Base-by-base conservation (phyloP, 495 filamentous ascomycete species). In the Penicillium diatomitis region DNA sequence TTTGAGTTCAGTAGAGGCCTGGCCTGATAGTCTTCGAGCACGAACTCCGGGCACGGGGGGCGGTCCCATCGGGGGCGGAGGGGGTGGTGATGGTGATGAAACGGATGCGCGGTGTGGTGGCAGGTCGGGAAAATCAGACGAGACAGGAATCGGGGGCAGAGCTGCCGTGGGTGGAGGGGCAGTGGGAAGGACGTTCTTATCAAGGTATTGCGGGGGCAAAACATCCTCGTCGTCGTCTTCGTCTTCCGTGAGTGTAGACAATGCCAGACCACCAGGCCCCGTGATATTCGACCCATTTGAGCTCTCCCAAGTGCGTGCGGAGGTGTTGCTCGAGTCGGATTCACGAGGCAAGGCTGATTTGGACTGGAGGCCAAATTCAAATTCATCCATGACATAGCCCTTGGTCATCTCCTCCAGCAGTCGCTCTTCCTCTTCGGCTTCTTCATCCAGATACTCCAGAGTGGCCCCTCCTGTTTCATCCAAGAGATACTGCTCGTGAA, bases 341-440 rank as follows among this genome's bases (percentile, higher is more conserved):
- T 95, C 87, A 48, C 91, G 80, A 34, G 91, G 91, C 29, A 96
- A 71, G 9, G 84, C 78, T 7, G 86, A 83, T 52, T 86, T 90
- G 3, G 81, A 77, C 55, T 82, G 81, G 11, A 82, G 59, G 41
- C 82, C 85, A 63, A 95, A 87, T 48, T 90, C 77, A 58, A 94
- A 91, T 47, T 91, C 88, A 48, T 92, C 87, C 71, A 95, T 84
- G 32, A 85, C 76, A 59, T 91, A 94, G 42, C 86, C 88, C 52
- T 77, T 81, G 1, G 88, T 92, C 81, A 96, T 91, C 61, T 96
- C 89, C 54, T 98, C 92, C 35, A 98, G 66, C 51, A 96, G 74
- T 35, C 89, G 79, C 60, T 97, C 90, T 61, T 95, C 92, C 54
- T 95, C 88, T 46, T 90, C 87, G n/a, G 82, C 85, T 48, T 90